phyloP scores from a whole-genome alignment of 2,329 filamentous ascomycete species.

The Epichloe glyceriae region DNA sequence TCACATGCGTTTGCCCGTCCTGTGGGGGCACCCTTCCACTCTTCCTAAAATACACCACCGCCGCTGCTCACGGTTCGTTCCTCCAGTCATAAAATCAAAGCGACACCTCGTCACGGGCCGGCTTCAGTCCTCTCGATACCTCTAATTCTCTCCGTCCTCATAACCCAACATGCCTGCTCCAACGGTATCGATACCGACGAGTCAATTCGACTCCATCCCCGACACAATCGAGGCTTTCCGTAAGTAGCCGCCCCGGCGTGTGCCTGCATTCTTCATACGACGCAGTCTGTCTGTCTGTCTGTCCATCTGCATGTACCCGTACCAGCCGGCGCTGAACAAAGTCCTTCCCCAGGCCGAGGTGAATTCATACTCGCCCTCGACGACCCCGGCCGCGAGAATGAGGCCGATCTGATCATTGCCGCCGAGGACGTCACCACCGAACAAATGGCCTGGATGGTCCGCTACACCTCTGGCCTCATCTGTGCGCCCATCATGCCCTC shows the following conservation, averaged over 20 bases:
- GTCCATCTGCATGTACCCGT: background rate
- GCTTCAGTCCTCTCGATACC: background rate
- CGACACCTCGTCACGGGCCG: background rate
- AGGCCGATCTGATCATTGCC: conserved; percentile 95
- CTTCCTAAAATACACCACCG: too few species aligned
- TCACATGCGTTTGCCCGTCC: background rate
- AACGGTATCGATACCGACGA: conserved; percentile 34
- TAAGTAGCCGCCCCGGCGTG: conserved; percentile 24
- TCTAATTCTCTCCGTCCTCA: conserved; percentile 5
- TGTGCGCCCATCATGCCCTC: conserved; percentile 69
- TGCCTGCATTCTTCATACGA: background rate
- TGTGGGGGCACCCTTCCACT: too few species aligned
- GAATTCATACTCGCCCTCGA: conserved; percentile 96
- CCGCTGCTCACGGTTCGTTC: too few species aligned
- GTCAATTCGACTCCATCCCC: conserved; percentile 51
- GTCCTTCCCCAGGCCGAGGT: conserved; percentile 45
- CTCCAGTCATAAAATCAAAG: background rate
- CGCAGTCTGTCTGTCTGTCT: too few species aligned
- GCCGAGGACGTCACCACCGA: conserved; percentile 70
- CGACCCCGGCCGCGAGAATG: conserved; percentile 84
- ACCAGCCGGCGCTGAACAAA: background rate
- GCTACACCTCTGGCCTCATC: conserved; percentile 79
- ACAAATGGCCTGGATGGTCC: conserved; percentile 94
- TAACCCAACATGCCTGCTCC: conserved; percentile 34
- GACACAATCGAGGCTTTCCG: conserved; percentile 52